Conservation (phyloP, 306 rosid genomes). For the Acacia crassicarpa region DNA sequence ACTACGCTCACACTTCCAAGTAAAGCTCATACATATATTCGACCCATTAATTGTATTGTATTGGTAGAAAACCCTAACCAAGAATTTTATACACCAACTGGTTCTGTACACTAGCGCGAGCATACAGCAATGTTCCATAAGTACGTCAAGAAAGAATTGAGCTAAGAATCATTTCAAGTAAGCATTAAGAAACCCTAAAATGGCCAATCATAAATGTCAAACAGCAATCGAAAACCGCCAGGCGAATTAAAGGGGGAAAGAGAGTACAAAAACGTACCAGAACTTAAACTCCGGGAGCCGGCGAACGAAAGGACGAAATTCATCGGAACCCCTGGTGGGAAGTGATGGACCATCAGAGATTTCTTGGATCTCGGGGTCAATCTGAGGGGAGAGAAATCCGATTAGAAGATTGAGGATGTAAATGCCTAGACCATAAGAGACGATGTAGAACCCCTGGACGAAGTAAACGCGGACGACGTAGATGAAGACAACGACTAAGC, state of each 20-base stretch:
- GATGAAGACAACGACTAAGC: constrained; percentile 43
- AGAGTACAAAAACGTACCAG: constrained; percentile 49
- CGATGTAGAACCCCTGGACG: constrained; percentile 84
- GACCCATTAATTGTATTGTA: background rate
- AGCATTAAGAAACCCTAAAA: constrained; percentile 22
- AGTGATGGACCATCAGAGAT: constrained; percentile 73
- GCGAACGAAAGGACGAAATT: constrained; percentile 96
- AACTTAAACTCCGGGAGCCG: constrained; percentile 94
- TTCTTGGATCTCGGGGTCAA: constrained; percentile 80
- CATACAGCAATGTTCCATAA: background rate
- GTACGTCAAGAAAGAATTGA: background rate
- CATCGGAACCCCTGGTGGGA: constrained; percentile 78
- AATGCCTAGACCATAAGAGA: constrained; percentile 88
- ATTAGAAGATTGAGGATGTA: constrained; percentile 87
- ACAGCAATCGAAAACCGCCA: background rate
- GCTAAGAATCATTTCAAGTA: background rate
- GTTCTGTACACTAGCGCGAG: background rate
- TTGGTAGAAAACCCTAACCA: background rate
- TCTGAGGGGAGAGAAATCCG: constrained; percentile 94
- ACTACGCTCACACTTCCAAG: background rate
- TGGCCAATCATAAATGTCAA: background rate
- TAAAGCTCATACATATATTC: background rate
- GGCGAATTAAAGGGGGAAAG: background rate
- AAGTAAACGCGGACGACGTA: constrained; percentile 77
- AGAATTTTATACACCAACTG: background rate